Percentiles rank a stretch among this genome's conserved stretches.
Evolutionary conservation across 2,329 filamentous ascomycete genomes (phyloP).

Genomic region (Fusarium annulatum): DNA sequence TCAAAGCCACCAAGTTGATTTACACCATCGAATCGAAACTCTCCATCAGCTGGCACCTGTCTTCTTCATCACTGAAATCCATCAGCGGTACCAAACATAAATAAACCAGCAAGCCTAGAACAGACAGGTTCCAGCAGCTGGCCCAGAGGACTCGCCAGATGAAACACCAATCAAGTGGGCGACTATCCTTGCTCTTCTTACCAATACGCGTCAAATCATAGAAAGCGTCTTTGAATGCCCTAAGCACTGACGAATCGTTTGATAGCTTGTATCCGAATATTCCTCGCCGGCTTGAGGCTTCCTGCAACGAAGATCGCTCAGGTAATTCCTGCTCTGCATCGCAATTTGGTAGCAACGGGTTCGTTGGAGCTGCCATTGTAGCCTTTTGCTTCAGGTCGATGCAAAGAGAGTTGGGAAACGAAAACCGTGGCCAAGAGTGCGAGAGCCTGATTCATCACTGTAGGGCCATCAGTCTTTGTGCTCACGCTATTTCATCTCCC

Average conservation of each 20-base stretch:
- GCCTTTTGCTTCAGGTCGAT: accelerated
- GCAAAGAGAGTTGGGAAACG: not conserved
- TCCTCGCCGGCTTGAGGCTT: no score
- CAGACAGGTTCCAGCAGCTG: not conserved
- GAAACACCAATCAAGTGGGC: not conserved
- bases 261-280: no score
- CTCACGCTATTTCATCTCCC: not conserved
- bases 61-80: not conserved
- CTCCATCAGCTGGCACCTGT: not conserved
- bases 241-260: accelerated
- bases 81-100: accelerated
- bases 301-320: no score
- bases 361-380: accelerated
- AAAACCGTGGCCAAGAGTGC: no score
- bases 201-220: not conserved
- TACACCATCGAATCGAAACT: not conserved
- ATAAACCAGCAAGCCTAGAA: not conserved
- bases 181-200: no score
- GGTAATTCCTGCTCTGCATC: not conserved
- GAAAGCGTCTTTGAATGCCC: accelerated
- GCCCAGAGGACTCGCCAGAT: accelerated
- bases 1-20: not conserved
- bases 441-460: not conserved
- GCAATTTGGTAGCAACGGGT: not conserved
- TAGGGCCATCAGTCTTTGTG: accelerated